Conservation (phyloP, 2,329 filamentous ascomycete species). For the Hymenoscyphus scutula region DNA sequence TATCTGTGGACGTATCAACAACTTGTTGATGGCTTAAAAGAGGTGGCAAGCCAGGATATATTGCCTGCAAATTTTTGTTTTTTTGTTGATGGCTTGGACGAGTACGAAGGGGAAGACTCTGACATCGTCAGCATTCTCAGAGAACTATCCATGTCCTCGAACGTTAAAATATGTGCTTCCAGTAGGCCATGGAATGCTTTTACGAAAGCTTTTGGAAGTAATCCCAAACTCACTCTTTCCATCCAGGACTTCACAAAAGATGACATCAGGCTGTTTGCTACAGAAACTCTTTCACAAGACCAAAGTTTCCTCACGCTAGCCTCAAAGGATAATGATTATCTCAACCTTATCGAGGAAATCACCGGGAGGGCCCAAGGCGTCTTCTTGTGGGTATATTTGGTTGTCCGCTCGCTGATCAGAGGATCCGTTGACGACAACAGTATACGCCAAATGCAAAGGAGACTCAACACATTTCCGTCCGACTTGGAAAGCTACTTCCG, state of each 20-base stretch:
- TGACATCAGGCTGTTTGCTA: too few species aligned
- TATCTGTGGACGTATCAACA: not conserved
- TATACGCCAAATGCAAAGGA: not conserved
- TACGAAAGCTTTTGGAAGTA: not conserved
- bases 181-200: not conserved
- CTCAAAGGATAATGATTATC: too few species aligned
- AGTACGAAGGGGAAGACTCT: not conserved
- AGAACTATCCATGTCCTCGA: not conserved
- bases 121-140: not conserved
- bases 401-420: not conserved
- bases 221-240: too few species aligned
- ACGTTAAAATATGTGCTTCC: not conserved
- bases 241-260: too few species aligned
- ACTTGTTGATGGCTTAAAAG: not conserved
- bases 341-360: not conserved
- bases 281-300: too few species aligned
- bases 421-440: not conserved
- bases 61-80: not conserved
- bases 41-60: not conserved
- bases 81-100: not conserved
- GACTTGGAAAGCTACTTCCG: not conserved
- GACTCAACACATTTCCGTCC: not conserved
- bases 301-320: too few species aligned
- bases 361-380: not conserved
- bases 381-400: not conserved